A percentile compares a stretch with the other conserved stretches of the same genome.
phyloP scores from a whole-genome alignment of 2,329 filamentous ascomycete species.

The Epichloe gansuensis region DNA sequence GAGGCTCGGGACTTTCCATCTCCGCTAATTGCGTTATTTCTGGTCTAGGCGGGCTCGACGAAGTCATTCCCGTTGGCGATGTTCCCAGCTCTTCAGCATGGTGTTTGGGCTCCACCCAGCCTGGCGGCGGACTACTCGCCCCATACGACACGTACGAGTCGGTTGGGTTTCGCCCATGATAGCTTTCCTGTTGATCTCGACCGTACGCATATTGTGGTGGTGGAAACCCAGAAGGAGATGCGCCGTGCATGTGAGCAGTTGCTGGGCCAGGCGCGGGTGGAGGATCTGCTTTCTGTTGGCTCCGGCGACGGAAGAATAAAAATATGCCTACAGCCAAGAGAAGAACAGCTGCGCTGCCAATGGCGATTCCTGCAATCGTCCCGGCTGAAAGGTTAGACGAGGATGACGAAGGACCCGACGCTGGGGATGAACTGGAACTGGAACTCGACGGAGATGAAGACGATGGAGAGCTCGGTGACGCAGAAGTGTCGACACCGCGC shows the following conservation, averaged over 20 bases:
- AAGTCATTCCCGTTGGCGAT: neutral
- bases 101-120: conserved; percentile 1
- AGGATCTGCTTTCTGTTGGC: neutral
- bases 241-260: neutral
- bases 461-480: neutral
- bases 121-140: conserved; percentile 1
- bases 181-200: conserved; percentile 4
- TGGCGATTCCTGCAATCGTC: conserved; percentile 15
- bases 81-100: conserved; percentile 6
- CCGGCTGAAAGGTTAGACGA: conserved; percentile 5
- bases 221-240: conserved; percentile 2
- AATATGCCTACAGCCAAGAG: conserved; percentile 10
- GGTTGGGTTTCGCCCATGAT: neutral
- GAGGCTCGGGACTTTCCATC: conserved; percentile 9
- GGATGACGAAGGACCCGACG: neutral
- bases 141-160: conserved; percentile 6
- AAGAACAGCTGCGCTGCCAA: conserved; percentile 12
- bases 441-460: neutral
- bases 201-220: conserved; percentile 5
- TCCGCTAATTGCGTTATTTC: conserved; percentile 7
- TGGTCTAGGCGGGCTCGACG: neutral
- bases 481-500: conserved; percentile 7
- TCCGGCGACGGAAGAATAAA: conserved; percentile 9
- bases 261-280: neutral
- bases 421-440: neutral